These are phyloP conservation scores for Aspergillus quadricinctus DNA, from an alignment of 2,329 filamentous ascomycete species.

Conservation along the genomic window DNA sequence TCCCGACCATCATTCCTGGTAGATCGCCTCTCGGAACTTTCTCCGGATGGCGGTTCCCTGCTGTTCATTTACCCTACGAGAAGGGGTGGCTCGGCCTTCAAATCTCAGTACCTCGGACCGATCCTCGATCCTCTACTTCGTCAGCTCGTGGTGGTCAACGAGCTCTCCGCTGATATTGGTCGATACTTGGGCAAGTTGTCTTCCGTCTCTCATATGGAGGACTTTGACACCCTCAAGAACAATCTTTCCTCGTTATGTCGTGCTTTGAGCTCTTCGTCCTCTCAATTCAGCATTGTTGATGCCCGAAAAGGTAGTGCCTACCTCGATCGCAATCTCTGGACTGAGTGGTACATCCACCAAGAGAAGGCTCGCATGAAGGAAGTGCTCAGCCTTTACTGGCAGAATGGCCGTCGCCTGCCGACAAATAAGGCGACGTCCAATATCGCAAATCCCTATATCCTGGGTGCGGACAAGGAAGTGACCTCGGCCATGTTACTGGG, in stretches of 20 bases:
- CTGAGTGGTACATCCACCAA: conserved; percentile 62
- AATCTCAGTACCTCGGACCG: conserved; percentile 56
- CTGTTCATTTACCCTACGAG: conserved; percentile 61
- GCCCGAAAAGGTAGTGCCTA: conserved; percentile 48
- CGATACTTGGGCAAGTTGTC: conserved; percentile 51
- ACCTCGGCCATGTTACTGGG: conserved; percentile 54
- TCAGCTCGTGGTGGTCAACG: conserved; percentile 55
- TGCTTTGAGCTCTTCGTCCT: conserved; percentile 33
- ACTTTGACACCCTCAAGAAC: conserved; percentile 49
- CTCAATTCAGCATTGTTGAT: conserved; percentile 45
- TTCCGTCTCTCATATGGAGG: conserved; percentile 51
- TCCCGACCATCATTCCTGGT: conserved; percentile 55
- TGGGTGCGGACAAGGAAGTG: conserved; percentile 39
- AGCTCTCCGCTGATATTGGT: conserved; percentile 54
- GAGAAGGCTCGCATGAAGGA: conserved; percentile 57
- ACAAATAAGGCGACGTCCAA: conserved; percentile 23
- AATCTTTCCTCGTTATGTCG: conserved; percentile 39
- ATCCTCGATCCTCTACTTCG: conserved; percentile 59
- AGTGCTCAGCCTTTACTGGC: conserved; percentile 41
- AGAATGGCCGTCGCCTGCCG: conserved; percentile 34
- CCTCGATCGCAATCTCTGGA: conserved; percentile 54
- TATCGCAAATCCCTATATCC: conserved; percentile 22
- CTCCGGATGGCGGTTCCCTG: conserved; percentile 52
- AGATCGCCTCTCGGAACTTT: conserved; percentile 58
- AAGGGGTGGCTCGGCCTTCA: conserved; percentile 55